Evolutionary conservation across 306 rosid species (phyloP).

Genomic region (Vachellia collinsii): DNA sequence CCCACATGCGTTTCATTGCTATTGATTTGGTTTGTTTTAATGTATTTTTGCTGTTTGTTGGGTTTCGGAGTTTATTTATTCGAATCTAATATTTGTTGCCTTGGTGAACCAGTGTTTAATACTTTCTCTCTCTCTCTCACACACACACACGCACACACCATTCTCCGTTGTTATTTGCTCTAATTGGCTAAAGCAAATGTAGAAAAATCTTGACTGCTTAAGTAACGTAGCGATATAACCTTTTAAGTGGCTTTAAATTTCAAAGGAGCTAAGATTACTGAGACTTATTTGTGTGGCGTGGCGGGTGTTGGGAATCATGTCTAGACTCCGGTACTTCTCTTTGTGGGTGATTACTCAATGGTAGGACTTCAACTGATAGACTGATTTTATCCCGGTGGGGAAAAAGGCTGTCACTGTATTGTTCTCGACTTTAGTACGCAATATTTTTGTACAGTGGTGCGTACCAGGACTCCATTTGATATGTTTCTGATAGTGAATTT

Average conservation of each 20-base stretch:
- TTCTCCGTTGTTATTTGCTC: slow-evolving; percentile 11
- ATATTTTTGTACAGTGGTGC: background rate
- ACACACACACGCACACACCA: background rate
- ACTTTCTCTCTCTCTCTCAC: too few species aligned
- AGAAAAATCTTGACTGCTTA: slow-evolving; percentile 14
- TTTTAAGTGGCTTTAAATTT: slow-evolving; percentile 3
- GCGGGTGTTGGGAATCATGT: background rate
- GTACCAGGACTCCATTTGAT: slow-evolving; percentile 6
- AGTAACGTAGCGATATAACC: background rate
- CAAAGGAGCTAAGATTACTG: background rate
- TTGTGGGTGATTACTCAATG: background rate
- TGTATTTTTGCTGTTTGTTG: background rate
- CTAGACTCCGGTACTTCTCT: slow-evolving; percentile 12
- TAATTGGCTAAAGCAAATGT: slow-evolving; percentile 1
- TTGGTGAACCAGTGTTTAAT: background rate
- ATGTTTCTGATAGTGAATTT: slow-evolving; percentile 17
- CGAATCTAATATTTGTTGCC: background rate
- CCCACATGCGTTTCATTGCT: background rate
- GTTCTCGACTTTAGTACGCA: background rate
- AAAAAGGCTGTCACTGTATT: background rate
- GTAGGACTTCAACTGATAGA: slow-evolving; percentile 9
- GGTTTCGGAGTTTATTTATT: background rate
- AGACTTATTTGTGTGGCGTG: slow-evolving; percentile 16
- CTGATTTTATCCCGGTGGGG: background rate
- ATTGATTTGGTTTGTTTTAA: slow-evolving; percentile 6